Evolutionary conservation across 108 stramenopile genomes (phyloP), one percentile per base, ranked within the genome.

Genomic region (Schizochytrium sp.): DNA sequence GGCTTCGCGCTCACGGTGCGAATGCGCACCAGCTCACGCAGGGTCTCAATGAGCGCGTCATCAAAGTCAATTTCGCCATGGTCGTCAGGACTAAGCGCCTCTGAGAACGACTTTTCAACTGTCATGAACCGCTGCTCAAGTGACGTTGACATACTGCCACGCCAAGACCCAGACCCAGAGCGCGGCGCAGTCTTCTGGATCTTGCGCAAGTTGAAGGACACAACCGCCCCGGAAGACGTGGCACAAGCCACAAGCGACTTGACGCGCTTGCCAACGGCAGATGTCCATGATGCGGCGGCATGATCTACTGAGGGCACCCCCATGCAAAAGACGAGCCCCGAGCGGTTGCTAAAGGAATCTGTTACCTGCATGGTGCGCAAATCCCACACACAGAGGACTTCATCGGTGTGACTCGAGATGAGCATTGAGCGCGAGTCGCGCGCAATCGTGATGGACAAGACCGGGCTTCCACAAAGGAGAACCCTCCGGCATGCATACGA

Each of bases 21-120:
- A 25, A 88, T 63, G 43, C 71, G 10, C 21, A 90, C 69, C 16
- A 90, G 28, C 44, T 90, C 87, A 23, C 72, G 60, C 63, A 90
- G 28, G 23, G 60, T 45, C 60, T 88, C 63, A 10, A 63, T 23
- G 43, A 88, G 60, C 12, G 43, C 88, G 58, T 60, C 87, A 10
- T 87, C 88, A 18, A 41, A 63, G 14, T 69, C 88, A 44, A 88
- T 45, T 4, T 43, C 88, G 21, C 60, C 41, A 12, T 21, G 23
- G 29, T 60, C 88, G 41, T 69, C 63, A 0, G 63, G 14, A 23
- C 34, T 41, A 14, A 69, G 41, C 6, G 63, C 63, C 41, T 69
- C 63, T 14, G 34, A 41, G 12, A 83, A 83, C 18, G n/a, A 18
- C 47, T n/a, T 88, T 69, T 63, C 88, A 41, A 47, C 19, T 4